Evolutionary conservation across 805 yeast species (phyloP).

Genomic region (Candida taoyuanica): DNA sequence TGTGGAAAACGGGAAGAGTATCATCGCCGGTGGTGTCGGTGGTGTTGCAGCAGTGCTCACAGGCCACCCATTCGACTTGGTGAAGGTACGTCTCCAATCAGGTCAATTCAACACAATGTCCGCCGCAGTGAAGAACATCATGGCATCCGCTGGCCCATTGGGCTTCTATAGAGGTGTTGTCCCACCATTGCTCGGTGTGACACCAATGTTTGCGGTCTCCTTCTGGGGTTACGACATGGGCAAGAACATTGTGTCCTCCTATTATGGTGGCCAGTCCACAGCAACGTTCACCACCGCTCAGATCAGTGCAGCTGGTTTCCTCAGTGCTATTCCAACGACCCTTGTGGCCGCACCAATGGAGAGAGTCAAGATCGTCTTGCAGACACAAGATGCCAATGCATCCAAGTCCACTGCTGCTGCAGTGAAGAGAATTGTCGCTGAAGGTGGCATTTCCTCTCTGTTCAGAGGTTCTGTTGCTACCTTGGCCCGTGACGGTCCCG

Average conservation of each 20-base stretch:
- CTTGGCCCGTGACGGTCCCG: conserved; percentile 95
- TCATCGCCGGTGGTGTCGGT: conserved; percentile 93
- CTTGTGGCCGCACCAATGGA: conserved; percentile 97
- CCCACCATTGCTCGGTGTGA: conserved; percentile 93
- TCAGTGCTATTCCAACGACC: conserved; percentile 93
- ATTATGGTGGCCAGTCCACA: conserved; percentile 30
- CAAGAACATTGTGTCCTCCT: conserved; percentile 59
- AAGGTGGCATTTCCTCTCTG: conserved; percentile 80
- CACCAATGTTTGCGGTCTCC: conserved; percentile 97
- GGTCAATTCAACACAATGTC: conserved; percentile 54
- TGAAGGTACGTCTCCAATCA: conserved; percentile 89
- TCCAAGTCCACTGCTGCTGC: conserved; percentile 45
- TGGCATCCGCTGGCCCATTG: conserved; percentile 65
- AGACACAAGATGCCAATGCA: conserved; percentile 50
- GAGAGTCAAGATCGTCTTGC: conserved; percentile 90
- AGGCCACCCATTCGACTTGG: conserved; percentile 94
- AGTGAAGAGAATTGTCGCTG: conserved; percentile 60
- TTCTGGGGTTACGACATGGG: conserved; percentile 99
- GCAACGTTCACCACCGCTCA: conserved; percentile 56
- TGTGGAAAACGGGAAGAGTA: conserved; percentile 79
- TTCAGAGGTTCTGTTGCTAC: conserved; percentile 93
- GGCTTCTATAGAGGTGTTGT: conserved; percentile 93
- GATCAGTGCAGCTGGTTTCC: conserved; percentile 87
- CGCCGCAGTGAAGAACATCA: conserved; percentile 64
- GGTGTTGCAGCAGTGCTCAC: conserved; percentile 94